These are phyloP conservation scores for Monsonia emarginata DNA, from an alignment of 441 rosid genomes.

Conservation along the genomic window DNA sequence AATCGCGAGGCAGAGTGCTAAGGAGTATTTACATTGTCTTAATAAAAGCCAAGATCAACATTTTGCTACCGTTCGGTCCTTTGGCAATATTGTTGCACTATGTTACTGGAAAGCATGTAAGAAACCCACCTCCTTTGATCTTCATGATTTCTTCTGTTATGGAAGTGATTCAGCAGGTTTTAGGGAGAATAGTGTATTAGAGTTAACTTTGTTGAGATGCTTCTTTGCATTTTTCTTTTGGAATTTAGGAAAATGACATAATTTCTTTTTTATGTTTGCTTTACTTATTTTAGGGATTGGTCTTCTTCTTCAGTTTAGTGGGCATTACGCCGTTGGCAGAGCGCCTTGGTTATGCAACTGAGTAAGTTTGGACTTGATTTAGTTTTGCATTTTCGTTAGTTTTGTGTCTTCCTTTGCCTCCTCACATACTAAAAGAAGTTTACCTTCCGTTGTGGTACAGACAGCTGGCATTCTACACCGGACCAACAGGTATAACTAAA, in stretches of 20 bases:
- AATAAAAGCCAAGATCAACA: conserved; percentile 28
- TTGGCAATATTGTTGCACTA: conserved; percentile 25
- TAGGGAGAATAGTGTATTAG: background rate
- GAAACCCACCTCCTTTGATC: background rate
- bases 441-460: conserved; percentile 15
- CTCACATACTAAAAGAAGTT: background rate
- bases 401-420: background rate
- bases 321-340: conserved; percentile 57
- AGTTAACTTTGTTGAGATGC: background rate
- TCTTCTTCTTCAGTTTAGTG: conserved; percentile 37
- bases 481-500: conserved; percentile 16
- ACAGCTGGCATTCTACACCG: conserved; percentile 23
- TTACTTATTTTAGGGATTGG: conserved; percentile 16
- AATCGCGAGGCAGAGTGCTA: conserved; percentile 19
- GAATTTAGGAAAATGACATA: background rate
- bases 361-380: conserved; percentile 15
- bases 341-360: conserved; percentile 44
- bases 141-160: background rate
- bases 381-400: too few species aligned
- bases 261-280: background rate
- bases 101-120: conserved; percentile 26
- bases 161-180: background rate
- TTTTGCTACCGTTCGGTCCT: conserved; percentile 28
- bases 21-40: conserved; percentile 25
- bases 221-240: background rate